Percentiles rank a stretch among this genome's conserved stretches.
These are phyloP conservation scores for Colletotrichum ledebouriae DNA, from an alignment of 2,329 filamentous ascomycete species.

Conservation along the genomic window DNA sequence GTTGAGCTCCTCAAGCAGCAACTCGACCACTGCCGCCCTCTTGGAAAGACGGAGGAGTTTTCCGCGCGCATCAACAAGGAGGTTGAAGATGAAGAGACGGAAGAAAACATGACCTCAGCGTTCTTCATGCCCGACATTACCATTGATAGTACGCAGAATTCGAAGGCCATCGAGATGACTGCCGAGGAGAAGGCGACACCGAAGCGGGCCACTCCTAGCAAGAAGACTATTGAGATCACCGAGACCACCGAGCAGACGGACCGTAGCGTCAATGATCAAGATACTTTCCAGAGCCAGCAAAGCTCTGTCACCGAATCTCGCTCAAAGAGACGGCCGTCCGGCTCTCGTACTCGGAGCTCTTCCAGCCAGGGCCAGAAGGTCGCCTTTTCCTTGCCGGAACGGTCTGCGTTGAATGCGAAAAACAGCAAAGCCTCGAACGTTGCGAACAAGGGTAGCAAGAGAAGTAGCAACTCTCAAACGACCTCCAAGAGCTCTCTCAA, in stretches of 20 bases:
- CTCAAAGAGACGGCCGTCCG: conserved; percentile 45
- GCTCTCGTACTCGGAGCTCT: conserved; percentile 27
- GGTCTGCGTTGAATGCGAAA: conserved; percentile 46
- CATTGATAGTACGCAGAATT: conserved; percentile 58
- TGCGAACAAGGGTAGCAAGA: conserved; percentile 60
- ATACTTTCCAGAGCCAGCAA: conserved; percentile 44
- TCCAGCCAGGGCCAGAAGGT: conserved; percentile 53
- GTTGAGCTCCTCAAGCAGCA: conserved; percentile 61
- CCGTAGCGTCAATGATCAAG: conserved; percentile 42
- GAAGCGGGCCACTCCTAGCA: conserved; percentile 49
- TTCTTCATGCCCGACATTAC: conserved; percentile 72
- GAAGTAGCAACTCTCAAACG: conserved; percentile 47
- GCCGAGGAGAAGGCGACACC: conserved; percentile 32
- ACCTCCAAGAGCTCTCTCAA: conserved; percentile 41
- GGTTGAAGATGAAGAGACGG: conserved; percentile 46
- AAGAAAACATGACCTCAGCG: conserved; percentile 70
- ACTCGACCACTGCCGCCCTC: conserved; percentile 57
- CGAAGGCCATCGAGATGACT: conserved; percentile 40
- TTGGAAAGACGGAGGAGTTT: conserved; percentile 53
- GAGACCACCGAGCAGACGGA: conserved; percentile 49
- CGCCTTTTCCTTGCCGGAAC: conserved; percentile 58
- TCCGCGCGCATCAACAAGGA: conserved; percentile 50
- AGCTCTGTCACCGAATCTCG: conserved; percentile 41
- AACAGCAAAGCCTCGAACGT: conserved; percentile 49
- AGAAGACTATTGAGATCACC: conserved; percentile 47